phyloP scores from a whole-genome alignment of 495 filamentous ascomycete genomes.

The Opeltia flavorubescens region DNA sequence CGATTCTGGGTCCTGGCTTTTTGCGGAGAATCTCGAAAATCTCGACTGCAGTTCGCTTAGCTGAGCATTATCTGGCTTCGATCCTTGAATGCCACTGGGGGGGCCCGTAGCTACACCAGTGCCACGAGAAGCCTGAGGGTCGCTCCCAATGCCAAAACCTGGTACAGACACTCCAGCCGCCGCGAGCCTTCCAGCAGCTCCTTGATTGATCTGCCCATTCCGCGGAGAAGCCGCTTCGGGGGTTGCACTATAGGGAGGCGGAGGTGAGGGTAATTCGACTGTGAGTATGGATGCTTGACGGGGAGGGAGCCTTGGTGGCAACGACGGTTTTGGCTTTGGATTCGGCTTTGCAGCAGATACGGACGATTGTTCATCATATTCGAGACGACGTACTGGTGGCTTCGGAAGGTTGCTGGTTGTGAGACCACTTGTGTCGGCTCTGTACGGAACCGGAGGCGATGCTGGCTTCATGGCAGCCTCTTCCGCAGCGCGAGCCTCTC shows the following conservation, averaged over 20 bases:
- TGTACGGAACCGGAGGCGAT: constrained; percentile 52
- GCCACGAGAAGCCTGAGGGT: constrained; percentile 8
- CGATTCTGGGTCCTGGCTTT: constrained; percentile 17
- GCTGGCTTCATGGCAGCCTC: constrained; percentile 30
- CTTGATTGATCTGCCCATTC: constrained; percentile 45
- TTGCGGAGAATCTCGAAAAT: constrained; percentile 43
- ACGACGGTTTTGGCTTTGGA: constrained; percentile 34
- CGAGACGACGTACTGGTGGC: constrained; percentile 47
- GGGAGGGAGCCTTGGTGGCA: constrained; percentile 66
- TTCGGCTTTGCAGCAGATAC: constrained; percentile 10
- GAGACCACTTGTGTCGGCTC: constrained; percentile 55
- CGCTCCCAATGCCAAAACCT: constrained; percentile 54
- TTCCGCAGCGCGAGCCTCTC: constrained; percentile 21
- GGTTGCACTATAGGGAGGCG: constrained; percentile 34
- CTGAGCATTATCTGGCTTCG: constrained; percentile 20
- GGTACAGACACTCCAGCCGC: constrained; percentile 74
- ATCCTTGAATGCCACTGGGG: constrained; percentile 5
- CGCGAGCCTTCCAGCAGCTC: constrained; percentile 50
- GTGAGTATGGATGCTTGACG: constrained; percentile 38
- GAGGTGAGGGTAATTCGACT: constrained; percentile 31
- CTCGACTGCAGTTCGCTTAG: constrained; percentile 54
- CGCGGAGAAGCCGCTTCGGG: constrained; percentile 17
- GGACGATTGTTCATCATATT: constrained; percentile 27
- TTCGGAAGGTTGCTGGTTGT: constrained; percentile 54
- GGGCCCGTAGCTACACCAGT: neutral